Evolutionary conservation across 345 rosid species (phyloP).

Genomic region (Arabis hirsuta): DNA sequence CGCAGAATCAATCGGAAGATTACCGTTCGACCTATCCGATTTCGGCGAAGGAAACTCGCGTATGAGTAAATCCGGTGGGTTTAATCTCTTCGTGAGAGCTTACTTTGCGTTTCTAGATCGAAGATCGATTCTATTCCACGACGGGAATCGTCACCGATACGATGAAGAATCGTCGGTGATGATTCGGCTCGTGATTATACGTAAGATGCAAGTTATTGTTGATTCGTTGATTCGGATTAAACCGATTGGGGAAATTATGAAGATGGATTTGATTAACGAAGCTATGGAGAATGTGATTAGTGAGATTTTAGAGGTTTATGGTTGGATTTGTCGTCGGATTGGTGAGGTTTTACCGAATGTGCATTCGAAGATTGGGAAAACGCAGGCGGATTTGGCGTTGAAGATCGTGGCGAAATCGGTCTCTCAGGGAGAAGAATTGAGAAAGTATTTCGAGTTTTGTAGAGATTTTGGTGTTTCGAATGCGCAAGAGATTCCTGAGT

Average conservation of each 20-base stretch:
- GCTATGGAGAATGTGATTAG: constrained; percentile 75
- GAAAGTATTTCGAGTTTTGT: constrained; percentile 57
- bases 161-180: constrained; percentile 43
- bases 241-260: constrained; percentile 58
- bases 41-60: constrained; percentile 54
- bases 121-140: constrained; percentile 49
- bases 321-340: constrained; percentile 61
- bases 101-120: constrained; percentile 75
- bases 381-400: constrained; percentile 59
- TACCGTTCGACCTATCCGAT: constrained; percentile 75
- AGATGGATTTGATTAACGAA: constrained; percentile 53
- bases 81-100: constrained; percentile 57
- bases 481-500: constrained; percentile 54
- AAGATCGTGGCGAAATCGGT: constrained; percentile 57
- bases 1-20: constrained; percentile 51
- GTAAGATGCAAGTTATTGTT: constrained; percentile 58
- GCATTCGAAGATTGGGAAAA: constrained; percentile 44
- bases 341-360: constrained; percentile 52
- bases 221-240: constrained; percentile 65
- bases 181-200: constrained; percentile 49
- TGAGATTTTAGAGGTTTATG: constrained; percentile 65
- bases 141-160: constrained; percentile 37
- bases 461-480: constrained; percentile 54
- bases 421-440: constrained; percentile 53
- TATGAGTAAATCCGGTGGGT: constrained; percentile 51